A percentile compares a stretch with the other conserved stretches of the same genome.
Conservation (phyloP, 1,284 basidiomycete species). For the Apiotrichum veenhuisii region DNA sequence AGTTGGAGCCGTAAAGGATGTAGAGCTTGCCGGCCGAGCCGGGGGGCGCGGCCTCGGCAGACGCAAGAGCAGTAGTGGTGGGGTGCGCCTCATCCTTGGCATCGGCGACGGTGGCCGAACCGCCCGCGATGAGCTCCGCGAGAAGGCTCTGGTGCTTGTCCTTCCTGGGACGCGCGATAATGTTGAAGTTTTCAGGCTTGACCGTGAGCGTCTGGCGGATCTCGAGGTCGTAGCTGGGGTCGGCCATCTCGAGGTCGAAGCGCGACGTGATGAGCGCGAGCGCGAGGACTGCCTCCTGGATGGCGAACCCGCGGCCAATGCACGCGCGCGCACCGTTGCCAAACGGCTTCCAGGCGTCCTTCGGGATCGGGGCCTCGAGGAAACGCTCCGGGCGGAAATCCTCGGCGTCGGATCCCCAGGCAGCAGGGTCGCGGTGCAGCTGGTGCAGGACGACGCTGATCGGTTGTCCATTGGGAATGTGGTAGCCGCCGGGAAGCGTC, state of each 20-base stretch:
- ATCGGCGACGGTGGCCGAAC: background rate
- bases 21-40: constrained; percentile 10
- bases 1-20: constrained; percentile 47
- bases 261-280: constrained; percentile 52
- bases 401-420: constrained; percentile 55
- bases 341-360: constrained; percentile 46
- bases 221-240: constrained; percentile 53
- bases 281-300: constrained; percentile 55
- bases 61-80: background rate
- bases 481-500: constrained; percentile 38
- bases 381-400: constrained; percentile 52
- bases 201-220: constrained; percentile 55
- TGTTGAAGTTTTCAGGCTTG: constrained; percentile 53
- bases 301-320: constrained; percentile 53
- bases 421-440: constrained; percentile 52
- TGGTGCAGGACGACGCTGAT: constrained; percentile 45
- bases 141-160: constrained; percentile 20
- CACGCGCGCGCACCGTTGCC: constrained; percentile 38
- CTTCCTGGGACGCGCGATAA: constrained; percentile 50
- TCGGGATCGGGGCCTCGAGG: constrained; percentile 51
- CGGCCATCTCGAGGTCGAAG: constrained; percentile 53
- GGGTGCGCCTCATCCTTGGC: background rate
- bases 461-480: constrained; percentile 45
- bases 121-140: constrained; percentile 15
- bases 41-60: background rate